Conservation (phyloP, 176 grass and related monocot species). For the Tuctoria greenei region DNA sequence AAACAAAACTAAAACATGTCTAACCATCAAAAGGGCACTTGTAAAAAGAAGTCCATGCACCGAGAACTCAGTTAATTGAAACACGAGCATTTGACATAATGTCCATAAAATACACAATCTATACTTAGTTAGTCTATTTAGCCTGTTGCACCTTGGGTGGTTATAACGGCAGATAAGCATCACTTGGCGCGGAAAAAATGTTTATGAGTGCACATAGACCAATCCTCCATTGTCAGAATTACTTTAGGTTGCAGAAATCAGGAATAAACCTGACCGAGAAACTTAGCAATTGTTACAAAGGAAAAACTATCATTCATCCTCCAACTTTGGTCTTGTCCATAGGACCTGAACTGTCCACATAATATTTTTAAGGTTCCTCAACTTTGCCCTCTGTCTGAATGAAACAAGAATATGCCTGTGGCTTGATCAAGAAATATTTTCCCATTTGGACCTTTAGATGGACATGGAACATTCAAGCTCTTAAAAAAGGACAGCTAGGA, state of each 20-base stretch:
- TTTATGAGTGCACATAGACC: not conserved
- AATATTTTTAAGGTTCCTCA: not conserved
- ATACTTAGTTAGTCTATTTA: not conserved
- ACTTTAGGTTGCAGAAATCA: not conserved
- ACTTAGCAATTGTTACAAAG: not conserved
- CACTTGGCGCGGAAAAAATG: not conserved
- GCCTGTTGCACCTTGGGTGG: not conserved
- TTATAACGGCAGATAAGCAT: not conserved
- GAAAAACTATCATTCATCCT: not conserved
- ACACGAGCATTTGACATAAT: not conserved
- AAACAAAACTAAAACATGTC: not conserved
- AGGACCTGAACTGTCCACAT: not conserved
- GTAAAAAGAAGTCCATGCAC: not conserved
- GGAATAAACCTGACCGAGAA: not conserved
- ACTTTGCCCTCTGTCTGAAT: not conserved
- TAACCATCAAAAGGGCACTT: not conserved
- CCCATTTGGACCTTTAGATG: no score
- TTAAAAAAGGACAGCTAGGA: not conserved
- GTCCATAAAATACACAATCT: not conserved
- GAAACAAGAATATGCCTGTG: no score
- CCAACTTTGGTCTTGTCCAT: not conserved
- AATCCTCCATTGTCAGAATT: not conserved
- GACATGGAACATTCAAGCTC: not conserved
- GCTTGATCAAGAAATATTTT: no score
- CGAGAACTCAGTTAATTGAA: slow-evolving; percentile 3